A percentile compares a stretch with the other conserved stretches of the same genome.
phyloP scores from a whole-genome alignment of 257 asterid species.

The Solanum boliviense region DNA sequence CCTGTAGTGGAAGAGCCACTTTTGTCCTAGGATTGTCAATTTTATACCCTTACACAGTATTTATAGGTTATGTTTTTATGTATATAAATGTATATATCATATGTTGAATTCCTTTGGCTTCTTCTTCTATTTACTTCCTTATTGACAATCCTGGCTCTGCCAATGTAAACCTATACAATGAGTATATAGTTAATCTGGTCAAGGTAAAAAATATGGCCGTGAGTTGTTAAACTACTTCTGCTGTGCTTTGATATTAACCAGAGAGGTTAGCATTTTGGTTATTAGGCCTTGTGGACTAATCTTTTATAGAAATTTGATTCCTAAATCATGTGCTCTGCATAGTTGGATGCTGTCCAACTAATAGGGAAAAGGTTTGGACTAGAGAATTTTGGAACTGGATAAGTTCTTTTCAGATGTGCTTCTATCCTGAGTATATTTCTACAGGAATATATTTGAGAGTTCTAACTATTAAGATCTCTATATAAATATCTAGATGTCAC shows the following conservation, averaged over 20 bases:
- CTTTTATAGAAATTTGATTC: neutral
- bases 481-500: conserved; percentile 39
- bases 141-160: neutral
- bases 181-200: neutral
- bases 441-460: conserved; percentile 17
- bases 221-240: neutral
- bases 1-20: neutral
- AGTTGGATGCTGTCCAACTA: neutral
- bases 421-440: conserved; percentile 11
- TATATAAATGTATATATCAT: neutral
- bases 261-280: neutral
- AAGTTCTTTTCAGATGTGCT: neutral
- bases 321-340: neutral
- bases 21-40: neutral
- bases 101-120: neutral
- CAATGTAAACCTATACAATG: neutral
- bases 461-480: conserved; percentile 2
- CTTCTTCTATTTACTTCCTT: neutral
- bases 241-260: neutral
- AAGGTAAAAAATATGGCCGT: neutral
- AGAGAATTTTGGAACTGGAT: neutral
- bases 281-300: neutral
- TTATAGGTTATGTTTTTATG: neutral
- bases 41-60: neutral
- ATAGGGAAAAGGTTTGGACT: neutral